These are phyloP conservation scores for Coelastrella sp. DNA, from an alignment of 139 green algal species.

Conservation along the genomic window DNA sequence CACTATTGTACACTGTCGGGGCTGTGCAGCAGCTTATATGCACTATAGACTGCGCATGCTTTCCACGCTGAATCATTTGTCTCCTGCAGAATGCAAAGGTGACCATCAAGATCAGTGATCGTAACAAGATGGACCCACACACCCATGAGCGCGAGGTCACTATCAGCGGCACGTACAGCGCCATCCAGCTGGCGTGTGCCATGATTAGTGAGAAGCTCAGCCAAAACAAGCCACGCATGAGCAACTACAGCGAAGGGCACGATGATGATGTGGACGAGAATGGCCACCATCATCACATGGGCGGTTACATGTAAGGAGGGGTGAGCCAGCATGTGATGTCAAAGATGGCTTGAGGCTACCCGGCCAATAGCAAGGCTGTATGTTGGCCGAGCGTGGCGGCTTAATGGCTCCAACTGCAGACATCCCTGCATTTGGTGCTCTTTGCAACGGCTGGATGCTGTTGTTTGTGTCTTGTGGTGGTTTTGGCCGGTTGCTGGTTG, in stretches of 20 bases:
- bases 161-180: constrained; percentile 62
- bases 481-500: too few species aligned
- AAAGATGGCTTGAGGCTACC: too few species aligned
- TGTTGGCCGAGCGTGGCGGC: too few species aligned
- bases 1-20: too few species aligned
- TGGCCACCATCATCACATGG: neutral
- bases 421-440: too few species aligned
- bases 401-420: too few species aligned
- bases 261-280: constrained; percentile 43
- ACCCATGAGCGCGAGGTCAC: constrained; percentile 72
- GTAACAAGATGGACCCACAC: constrained; percentile 69
- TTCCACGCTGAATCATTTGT: neutral
- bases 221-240: constrained; percentile 48
- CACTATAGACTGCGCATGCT: too few species aligned
- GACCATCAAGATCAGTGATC: constrained; percentile 73
- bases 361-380: too few species aligned
- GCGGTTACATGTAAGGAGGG: constrained; percentile 32
- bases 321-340: neutral
- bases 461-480: too few species aligned
- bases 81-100: constrained; percentile 63
- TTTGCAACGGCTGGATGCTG: too few species aligned
- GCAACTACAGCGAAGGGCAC: constrained; percentile 7
- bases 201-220: constrained; percentile 77
- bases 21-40: too few species aligned
- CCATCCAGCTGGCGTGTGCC: constrained; percentile 72